Evolutionary conservation across 2,329 filamentous ascomycete genomes (phyloP).

Genomic region (Calonectria pseudoreteaudii): DNA sequence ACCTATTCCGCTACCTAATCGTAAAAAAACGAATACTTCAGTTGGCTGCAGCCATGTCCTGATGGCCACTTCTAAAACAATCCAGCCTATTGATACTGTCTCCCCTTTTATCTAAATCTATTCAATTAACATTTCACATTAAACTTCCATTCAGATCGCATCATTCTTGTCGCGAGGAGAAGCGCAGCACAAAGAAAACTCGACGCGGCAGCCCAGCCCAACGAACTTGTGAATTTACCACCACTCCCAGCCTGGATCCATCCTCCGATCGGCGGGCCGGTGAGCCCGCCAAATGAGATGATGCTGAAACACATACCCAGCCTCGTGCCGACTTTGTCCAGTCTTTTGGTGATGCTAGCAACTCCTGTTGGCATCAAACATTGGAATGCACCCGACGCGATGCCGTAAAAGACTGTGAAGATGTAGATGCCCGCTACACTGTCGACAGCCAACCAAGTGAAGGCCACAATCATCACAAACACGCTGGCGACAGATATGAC

Average conservation of each 20-base stretch:
- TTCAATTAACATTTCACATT: constrained; percentile 31
- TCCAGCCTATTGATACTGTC: not conserved
- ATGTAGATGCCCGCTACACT: constrained; percentile 48
- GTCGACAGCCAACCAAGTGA: constrained; percentile 52
- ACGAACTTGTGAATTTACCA: constrained; percentile 43
- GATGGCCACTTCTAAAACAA: not conserved
- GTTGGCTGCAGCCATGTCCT: not conserved
- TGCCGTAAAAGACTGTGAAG: constrained; percentile 48
- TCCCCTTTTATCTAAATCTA: not conserved
- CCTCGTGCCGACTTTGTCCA: constrained; percentile 54
- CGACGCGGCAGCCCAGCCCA: constrained; percentile 49
- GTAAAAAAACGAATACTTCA: not conserved
- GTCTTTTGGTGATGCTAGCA: constrained; percentile 52
- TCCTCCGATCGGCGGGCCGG: constrained; percentile 55
- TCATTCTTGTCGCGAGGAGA: constrained; percentile 23
- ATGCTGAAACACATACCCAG: constrained; percentile 57
- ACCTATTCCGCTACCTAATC: not conserved
- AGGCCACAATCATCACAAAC: constrained; percentile 49
- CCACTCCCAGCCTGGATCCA: constrained; percentile 34
- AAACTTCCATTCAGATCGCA: constrained; percentile 35
- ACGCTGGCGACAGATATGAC: constrained; percentile 44
- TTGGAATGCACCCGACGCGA: constrained; percentile 51
- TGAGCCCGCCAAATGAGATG: constrained; percentile 51
- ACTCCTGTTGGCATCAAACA: constrained; percentile 54
- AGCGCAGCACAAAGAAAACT: constrained; percentile 43